Base-by-base conservation (phyloP, 1,139 yeast genomes). In the Diutina catenulata region DNA sequence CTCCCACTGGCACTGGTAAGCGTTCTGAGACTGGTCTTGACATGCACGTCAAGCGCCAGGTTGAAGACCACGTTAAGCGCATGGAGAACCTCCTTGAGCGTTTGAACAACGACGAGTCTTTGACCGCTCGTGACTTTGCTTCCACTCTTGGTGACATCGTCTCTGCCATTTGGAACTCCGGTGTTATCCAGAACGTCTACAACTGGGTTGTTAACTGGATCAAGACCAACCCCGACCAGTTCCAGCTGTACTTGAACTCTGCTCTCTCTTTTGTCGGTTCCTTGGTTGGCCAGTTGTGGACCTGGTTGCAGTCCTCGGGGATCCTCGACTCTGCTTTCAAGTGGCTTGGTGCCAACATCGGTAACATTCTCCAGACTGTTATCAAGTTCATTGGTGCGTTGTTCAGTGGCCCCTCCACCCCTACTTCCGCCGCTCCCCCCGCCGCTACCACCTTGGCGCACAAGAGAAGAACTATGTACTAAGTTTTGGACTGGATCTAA, bases 121-220 rank as follows among this genome's bases (percentile, higher is more conserved):
- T 31, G 35, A 21, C 35, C 14, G 35, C 25, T 13, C 20, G 35
- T n/a, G 35, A 31, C 35, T 21, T 31, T 13, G 18, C 15, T 13
- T 14, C n/a, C 35, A 13, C 35, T n/a, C 4, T 31, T n/a, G 26
- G 25, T 9, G 3, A 10, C 6, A 31, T 31, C 19, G 10, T 31
- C 13, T 13, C 24, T 3, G 13, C 35, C n/a, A 9, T 25, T 16
- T 25, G 10, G 7, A 25, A 5, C 28, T 25, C 28, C 14, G 28
- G 28, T 13, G 14, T 25, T 16, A 25, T 25, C 28, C 28, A 25
- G 14, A n/a, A 3, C 15, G 28, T 31, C 7, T 20, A n/a, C 16
- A 20, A 21, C 25, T 19, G 13, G 16, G 19, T 31, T n/a, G 19
- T 21, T 21, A 11, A 20, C 14, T 31, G 24, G 25, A 21, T 31